A percentile compares a stretch with the other conserved stretches of the same genome.
phyloP scores from a whole-genome alignment of 768 basidiomycete genomes.

The Boletus tylopilopsis region DNA sequence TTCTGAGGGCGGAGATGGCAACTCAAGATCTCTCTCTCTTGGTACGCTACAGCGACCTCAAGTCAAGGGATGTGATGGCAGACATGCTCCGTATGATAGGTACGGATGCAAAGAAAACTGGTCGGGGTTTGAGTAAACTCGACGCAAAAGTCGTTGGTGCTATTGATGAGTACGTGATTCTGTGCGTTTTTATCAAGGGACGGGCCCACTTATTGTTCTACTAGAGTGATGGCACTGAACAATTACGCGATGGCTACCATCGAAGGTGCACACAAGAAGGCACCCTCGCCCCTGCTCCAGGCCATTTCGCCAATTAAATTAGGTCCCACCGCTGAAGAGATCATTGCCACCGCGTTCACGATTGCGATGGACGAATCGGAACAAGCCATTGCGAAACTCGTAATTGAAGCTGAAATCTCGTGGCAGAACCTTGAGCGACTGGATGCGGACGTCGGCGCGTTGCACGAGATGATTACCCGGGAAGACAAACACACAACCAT shows the following conservation, averaged over 20 bases:
- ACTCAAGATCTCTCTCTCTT: slow-evolving; percentile 62
- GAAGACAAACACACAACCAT: slow-evolving; percentile 48
- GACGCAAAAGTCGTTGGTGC: slow-evolving; percentile 67
- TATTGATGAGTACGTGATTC: slow-evolving; percentile 60
- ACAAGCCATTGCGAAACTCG: slow-evolving; percentile 47
- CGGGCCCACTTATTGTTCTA: slow-evolving; percentile 1
- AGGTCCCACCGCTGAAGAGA: slow-evolving; percentile 36
- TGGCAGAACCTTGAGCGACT: slow-evolving; percentile 54
- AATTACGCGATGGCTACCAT: slow-evolving; percentile 65
- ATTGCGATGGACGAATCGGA: slow-evolving; percentile 62
- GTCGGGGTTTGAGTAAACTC: slow-evolving; percentile 57
- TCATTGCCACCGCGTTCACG: slow-evolving; percentile 52
- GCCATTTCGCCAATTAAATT: slow-evolving; percentile 40
- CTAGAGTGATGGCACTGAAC: slow-evolving; percentile 70
- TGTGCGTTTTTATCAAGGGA: not conserved
- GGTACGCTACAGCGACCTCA: slow-evolving; percentile 60
- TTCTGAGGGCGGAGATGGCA: slow-evolving; percentile 78
- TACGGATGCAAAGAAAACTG: slow-evolving; percentile 56
- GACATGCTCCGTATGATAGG: slow-evolving; percentile 52
- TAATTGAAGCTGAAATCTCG: slow-evolving; percentile 64
- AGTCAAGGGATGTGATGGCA: slow-evolving; percentile 54
- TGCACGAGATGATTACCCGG: slow-evolving; percentile 57
- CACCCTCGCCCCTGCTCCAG: slow-evolving; percentile 28
- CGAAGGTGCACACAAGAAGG: slow-evolving; percentile 30
- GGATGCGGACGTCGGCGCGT: slow-evolving; percentile 52